Percentiles rank a stretch among this genome's conserved stretches.
Conservation (phyloP, 169 alveolate species). For the Cyclospora cayetanensis region DNA sequence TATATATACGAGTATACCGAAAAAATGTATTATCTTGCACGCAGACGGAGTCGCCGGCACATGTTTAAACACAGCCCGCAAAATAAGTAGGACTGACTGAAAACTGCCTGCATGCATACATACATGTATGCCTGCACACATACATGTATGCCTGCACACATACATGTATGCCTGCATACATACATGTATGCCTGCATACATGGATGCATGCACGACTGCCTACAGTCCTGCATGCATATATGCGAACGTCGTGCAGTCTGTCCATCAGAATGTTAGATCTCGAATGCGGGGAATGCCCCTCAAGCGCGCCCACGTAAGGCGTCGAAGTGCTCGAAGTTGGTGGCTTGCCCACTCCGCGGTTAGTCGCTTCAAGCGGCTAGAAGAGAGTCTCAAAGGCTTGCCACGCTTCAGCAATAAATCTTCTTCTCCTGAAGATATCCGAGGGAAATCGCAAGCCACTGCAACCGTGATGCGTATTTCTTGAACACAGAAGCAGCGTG, state of each 20-base stretch:
- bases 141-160: background rate
- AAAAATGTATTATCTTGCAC: too few species aligned
- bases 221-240: background rate
- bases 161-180: background rate
- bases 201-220: background rate
- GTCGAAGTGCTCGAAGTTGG: background rate
- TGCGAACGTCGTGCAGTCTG: background rate
- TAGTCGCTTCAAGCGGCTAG: background rate
- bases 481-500: too few species aligned
- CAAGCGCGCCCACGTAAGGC: constrained; percentile 7
- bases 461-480: too few species aligned
- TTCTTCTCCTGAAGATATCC: constrained; percentile 31
- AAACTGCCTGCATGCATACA: constrained; percentile 11
- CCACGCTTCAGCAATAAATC: constrained; percentile 16
- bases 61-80: too few species aligned
- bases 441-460: too few species aligned
- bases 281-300: background rate
- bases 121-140: constrained; percentile 13
- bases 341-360: constrained; percentile 31
- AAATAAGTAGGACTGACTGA: too few species aligned
- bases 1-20: too few species aligned
- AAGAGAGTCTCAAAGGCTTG: constrained; percentile 10
- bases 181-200: background rate
- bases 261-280: background rate
- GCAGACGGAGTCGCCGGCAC: too few species aligned